Conservation (phyloP, 2,329 filamentous ascomycete genomes). For the Purpureocillium takamizusanense region DNA sequence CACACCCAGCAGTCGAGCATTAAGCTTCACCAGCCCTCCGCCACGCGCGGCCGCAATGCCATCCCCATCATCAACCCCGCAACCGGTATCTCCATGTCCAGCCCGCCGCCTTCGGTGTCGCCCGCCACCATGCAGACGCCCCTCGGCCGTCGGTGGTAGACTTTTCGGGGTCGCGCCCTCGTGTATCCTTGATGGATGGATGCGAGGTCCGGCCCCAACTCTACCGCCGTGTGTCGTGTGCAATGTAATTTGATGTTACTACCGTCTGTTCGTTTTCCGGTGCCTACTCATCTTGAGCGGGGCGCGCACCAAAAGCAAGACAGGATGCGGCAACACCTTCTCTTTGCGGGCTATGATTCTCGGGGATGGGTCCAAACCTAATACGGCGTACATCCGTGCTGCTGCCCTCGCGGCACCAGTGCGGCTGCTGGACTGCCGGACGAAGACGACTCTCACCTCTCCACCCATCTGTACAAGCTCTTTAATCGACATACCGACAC, state of each 20-base stretch:
- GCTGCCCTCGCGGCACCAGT: conserved; percentile 18
- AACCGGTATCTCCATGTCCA: conserved; percentile 80
- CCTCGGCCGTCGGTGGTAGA: conserved; percentile 46
- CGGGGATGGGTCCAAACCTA: conserved; percentile 16
- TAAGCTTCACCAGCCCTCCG: conserved; percentile 85
- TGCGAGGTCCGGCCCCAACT: conserved; percentile 21
- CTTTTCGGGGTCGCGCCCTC: conserved; percentile 9
- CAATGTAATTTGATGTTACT: conserved; percentile 23
- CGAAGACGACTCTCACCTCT: conserved; percentile 10
- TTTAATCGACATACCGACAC: conserved; percentile 34
- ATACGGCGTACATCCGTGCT: conserved; percentile 16
- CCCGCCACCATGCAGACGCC: conserved; percentile 52
- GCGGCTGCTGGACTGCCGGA: not conserved
- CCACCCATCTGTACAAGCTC: conserved; percentile 35
- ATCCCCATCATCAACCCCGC: conserved; percentile 97
- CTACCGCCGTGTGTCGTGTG: conserved; percentile 26
- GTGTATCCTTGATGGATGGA: conserved; percentile 22
- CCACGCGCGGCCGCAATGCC: conserved; percentile 83
- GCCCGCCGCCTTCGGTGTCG: conserved; percentile 68
- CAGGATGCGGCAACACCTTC: conserved; percentile 29
- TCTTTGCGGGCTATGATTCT: conserved; percentile 29
- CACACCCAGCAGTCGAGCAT: conserved; percentile 57
- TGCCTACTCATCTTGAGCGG: conserved; percentile 19
- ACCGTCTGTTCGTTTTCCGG: conserved; percentile 31
- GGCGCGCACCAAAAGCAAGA: conserved; percentile 32